A percentile compares a stretch with the other conserved stretches of the same genome.
Evolutionary conservation across 345 rosid species (phyloP).

Genomic region (Murraya koenigii): DNA sequence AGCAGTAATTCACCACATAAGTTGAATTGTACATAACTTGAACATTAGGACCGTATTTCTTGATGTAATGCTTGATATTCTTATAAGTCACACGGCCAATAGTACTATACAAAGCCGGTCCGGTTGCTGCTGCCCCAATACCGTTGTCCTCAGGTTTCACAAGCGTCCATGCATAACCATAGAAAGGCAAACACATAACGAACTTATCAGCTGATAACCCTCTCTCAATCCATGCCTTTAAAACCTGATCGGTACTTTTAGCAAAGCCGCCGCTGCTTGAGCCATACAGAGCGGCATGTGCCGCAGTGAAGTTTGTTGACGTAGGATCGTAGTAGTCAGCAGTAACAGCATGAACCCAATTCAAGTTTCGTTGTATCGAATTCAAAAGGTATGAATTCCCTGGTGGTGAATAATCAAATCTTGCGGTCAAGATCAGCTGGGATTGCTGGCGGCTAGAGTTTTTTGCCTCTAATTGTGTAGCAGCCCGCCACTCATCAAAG

Average conservation of each 20-base stretch:
- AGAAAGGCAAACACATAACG: constrained; percentile 25
- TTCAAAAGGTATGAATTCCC: constrained; percentile 14
- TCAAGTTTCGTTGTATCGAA: constrained; percentile 17
- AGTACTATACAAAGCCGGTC: background rate
- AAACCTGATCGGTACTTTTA: constrained; percentile 13
- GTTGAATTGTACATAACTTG: constrained; percentile 28
- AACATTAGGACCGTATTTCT: constrained; percentile 16
- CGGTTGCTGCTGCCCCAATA: constrained; percentile 22
- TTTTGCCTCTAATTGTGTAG: constrained; percentile 7
- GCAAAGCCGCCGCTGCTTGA: background rate
- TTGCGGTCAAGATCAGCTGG: constrained; percentile 16
- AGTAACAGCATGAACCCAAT: constrained; percentile 25
- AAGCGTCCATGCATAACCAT: constrained; percentile 6
- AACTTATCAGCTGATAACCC: constrained; percentile 14
- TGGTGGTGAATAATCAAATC: background rate
- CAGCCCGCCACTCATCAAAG: background rate
- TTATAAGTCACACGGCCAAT: constrained; percentile 29
- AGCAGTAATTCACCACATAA: constrained; percentile 30
- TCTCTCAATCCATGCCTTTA: background rate
- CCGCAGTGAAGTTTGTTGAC: constrained; percentile 2
- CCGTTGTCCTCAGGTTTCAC: background rate
- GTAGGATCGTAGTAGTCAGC: constrained; percentile 20
- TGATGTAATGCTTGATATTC: constrained; percentile 15
- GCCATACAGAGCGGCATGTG: constrained; percentile 25
- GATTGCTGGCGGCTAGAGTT: background rate